Conservation (phyloP, 371 early-diverging fungal genomes). For the Haplosporangium sp. region DNA sequence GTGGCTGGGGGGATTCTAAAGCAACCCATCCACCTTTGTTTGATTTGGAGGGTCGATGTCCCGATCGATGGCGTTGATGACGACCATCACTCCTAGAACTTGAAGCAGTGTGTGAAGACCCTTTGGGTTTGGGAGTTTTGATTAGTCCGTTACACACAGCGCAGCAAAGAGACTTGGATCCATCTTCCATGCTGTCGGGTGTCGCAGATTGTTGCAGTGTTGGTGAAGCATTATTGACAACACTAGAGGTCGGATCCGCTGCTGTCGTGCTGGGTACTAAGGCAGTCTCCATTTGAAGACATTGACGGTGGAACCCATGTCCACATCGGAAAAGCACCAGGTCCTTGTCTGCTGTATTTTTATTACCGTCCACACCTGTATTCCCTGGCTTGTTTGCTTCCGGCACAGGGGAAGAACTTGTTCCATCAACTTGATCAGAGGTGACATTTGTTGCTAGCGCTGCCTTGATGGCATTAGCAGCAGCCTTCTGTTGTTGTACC, state of each 20-base stretch:
- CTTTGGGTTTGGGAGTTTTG: conserved; percentile 17
- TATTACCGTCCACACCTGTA: neutral
- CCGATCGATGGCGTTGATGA: conserved; percentile 6
- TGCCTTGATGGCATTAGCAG: conserved; percentile 55
- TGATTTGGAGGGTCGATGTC: conserved; percentile 3
- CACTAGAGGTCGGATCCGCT: neutral
- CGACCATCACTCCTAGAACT: conserved; percentile 15
- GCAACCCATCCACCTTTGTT: conserved; percentile 23
- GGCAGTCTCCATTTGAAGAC: conserved; percentile 59
- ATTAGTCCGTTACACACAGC: conserved; percentile 47
- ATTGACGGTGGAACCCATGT: conserved; percentile 71
- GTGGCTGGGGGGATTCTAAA: conserved; percentile 30
- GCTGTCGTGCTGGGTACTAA: neutral
- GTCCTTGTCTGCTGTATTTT: conserved; percentile 39
- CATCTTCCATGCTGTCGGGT: neutral
- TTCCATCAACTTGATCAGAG: conserved; percentile 8
- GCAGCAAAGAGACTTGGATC: conserved; percentile 22
- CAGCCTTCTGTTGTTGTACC: conserved; percentile 54
- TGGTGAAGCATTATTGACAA: neutral
- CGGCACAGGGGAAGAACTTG: conserved; percentile 13
- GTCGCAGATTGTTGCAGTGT: neutral
- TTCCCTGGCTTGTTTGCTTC: neutral
- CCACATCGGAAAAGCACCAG: conserved; percentile 70
- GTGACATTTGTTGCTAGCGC: conserved; percentile 43
- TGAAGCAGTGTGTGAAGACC: conserved; percentile 19